phyloP scores from a whole-genome alignment of 805 yeast species.

The Cyberlindnera japonica region DNA sequence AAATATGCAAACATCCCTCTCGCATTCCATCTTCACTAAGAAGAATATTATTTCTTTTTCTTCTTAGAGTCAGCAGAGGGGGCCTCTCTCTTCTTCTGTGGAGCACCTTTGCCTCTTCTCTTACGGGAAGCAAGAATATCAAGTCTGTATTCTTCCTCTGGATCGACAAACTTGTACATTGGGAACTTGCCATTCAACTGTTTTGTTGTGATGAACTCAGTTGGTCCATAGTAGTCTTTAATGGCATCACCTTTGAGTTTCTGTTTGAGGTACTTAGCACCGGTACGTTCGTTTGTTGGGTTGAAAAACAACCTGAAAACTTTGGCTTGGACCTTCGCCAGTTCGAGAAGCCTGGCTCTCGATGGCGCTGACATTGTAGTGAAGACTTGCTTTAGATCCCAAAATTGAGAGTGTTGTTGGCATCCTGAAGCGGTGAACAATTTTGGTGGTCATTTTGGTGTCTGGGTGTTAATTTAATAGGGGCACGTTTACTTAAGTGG shows the following conservation, averaged over 20 bases:
- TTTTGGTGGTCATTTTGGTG: no score
- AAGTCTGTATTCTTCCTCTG: constrained; percentile 66
- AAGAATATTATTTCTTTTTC: constrained; percentile 33
- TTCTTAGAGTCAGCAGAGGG: constrained; percentile 35
- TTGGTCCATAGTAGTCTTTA: constrained; percentile 70
- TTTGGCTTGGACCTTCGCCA: constrained; percentile 57
- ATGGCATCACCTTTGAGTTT: constrained; percentile 73
- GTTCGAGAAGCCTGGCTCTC: constrained; percentile 47
- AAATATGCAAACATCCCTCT: constrained; percentile 1
- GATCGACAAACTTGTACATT: constrained; percentile 50
- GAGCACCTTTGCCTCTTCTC: constrained; percentile 89
- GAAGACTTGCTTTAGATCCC: no score
- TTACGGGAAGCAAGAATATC: constrained; percentile 43
- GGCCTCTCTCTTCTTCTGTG: constrained; percentile 61
- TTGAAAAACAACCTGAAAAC: constrained; percentile 56
- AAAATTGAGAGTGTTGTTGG: no score
- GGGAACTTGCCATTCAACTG: constrained; percentile 54
- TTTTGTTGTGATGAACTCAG: constrained; percentile 60
- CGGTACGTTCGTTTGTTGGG: constrained; percentile 75
- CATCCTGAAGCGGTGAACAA: no score
- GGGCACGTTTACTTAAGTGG: no score
- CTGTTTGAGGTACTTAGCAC: constrained; percentile 62
- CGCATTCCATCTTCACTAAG: neutral
- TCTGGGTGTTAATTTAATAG: no score
- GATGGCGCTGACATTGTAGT: constrained; percentile 35